A percentile compares a stretch with the other conserved stretches of the same genome.
These are phyloP conservation scores for Amoebophrya sp. DNA, from an alignment of 169 alveolate genomes.

Conservation along the genomic window DNA sequence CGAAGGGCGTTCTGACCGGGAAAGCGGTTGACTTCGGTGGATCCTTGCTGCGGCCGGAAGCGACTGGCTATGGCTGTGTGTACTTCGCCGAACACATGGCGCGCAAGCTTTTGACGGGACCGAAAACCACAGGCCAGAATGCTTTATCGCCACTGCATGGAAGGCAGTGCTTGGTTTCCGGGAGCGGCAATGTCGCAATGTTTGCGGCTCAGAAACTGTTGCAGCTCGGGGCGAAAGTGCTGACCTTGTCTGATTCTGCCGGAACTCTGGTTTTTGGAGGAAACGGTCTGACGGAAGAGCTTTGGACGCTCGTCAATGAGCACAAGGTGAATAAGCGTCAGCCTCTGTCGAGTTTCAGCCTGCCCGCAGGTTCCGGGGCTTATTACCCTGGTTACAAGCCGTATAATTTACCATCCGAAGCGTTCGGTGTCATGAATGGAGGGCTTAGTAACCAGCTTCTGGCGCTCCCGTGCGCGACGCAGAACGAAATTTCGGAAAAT, in stretches of 20 bases:
- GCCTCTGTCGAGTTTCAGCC: slow-evolving; percentile 56
- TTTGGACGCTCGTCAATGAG: slow-evolving; percentile 50
- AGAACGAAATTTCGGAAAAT: slow-evolving; percentile 62
- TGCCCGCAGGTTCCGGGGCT: too few species aligned
- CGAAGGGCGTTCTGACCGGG: slow-evolving; percentile 70
- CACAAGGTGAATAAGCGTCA: slow-evolving; percentile 55
- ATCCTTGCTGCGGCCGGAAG: slow-evolving; percentile 68
- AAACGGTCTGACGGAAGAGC: too few species aligned
- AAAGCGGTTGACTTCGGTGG: slow-evolving; percentile 74
- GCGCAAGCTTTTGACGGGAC: too few species aligned
- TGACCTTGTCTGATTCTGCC: slow-evolving; percentile 65
- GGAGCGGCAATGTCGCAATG: slow-evolving; percentile 76
- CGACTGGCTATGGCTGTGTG: slow-evolving; percentile 75
- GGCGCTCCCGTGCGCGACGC: slow-evolving; percentile 77
- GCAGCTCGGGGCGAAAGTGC: slow-evolving; percentile 63
- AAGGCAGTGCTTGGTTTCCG: slow-evolving; percentile 62
- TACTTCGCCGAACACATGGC: slow-evolving; percentile 63
- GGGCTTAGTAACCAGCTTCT: slow-evolving; percentile 55
- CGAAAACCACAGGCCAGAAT: too few species aligned
- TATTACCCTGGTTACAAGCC: too few species aligned
- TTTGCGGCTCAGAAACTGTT: slow-evolving; percentile 65
- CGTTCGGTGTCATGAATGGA: too few species aligned
- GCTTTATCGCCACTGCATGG: slow-evolving; percentile 58
- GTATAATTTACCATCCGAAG: too few species aligned
- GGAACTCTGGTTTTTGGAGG: too few species aligned